Percentiles rank a stretch among this genome's conserved stretches.
Evolutionary conservation across 345 rosid species (phyloP).

Genomic region (Euclidium syriacum): DNA sequence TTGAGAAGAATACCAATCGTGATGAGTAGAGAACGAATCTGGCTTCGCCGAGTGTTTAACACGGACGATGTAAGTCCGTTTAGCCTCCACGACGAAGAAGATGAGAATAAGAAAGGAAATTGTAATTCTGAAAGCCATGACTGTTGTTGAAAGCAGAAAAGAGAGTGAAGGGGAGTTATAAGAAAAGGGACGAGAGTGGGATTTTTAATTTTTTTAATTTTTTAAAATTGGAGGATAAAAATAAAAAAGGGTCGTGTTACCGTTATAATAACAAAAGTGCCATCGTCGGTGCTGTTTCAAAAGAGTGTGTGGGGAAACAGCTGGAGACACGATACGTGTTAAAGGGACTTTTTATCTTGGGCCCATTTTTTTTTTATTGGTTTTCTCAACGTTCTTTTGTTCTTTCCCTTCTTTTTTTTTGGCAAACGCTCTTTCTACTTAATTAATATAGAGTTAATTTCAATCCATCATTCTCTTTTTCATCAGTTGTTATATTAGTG

Average conservation of each 20-base stretch:
- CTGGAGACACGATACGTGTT: constrained; percentile 33
- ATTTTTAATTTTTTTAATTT: too few species aligned
- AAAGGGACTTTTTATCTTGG: constrained; percentile 10
- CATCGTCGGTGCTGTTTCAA: constrained; percentile 32
- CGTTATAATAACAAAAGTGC: constrained; percentile 23
- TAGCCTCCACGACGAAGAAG: neutral
- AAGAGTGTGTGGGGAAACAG: constrained; percentile 19
- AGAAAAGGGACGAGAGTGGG: constrained; percentile 12
- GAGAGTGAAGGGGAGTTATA: neutral
- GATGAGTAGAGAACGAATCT: constrained; percentile 42
- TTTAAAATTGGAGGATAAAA: too few species aligned
- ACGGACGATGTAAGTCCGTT: constrained; percentile 67
- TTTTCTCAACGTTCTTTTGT: constrained; percentile 24
- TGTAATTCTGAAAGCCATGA: constrained; percentile 20
- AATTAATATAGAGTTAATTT: too few species aligned
- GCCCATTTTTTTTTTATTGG: constrained; percentile 20
- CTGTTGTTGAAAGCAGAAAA: neutral
- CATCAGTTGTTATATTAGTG: too few species aligned
- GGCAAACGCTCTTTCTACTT: neutral
- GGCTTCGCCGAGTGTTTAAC: constrained; percentile 66
- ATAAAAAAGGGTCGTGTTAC: constrained; percentile 24
- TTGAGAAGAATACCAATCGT: constrained; percentile 62
- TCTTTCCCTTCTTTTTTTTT: neutral
- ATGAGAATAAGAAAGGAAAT: constrained; percentile 13
- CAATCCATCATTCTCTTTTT: too few species aligned